These are phyloP conservation scores for Hypoxylon rickii DNA, from an alignment of 495 filamentous ascomycete species.

Conservation along the genomic window DNA sequence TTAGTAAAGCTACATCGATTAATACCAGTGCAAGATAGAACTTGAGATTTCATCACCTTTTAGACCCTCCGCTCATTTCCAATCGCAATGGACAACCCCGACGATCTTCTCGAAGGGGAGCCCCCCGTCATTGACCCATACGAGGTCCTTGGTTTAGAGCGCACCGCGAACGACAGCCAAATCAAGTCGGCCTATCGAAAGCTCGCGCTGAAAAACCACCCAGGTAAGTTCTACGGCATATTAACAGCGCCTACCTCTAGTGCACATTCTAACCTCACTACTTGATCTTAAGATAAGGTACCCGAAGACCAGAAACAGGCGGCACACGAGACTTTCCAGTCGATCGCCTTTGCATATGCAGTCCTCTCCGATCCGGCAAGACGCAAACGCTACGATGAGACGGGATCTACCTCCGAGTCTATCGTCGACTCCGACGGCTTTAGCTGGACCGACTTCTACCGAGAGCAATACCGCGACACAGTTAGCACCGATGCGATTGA, in stretches of 20 bases:
- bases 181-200: slow-evolving; percentile 87
- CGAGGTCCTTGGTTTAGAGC: slow-evolving; percentile 71
- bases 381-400: slow-evolving; percentile 83
- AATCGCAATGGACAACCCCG: slow-evolving; percentile 41
- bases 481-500: slow-evolving; percentile 71
- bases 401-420: slow-evolving; percentile 82
- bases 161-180: slow-evolving; percentile 67
- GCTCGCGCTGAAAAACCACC: slow-evolving; percentile 87
- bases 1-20: no score
- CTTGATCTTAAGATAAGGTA: slow-evolving; percentile 68
- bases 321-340: slow-evolving; percentile 81
- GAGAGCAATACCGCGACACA: slow-evolving; percentile 73
- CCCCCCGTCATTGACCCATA: slow-evolving; percentile 75
- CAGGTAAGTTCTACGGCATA: slow-evolving; percentile 65
- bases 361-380: slow-evolving; percentile 81
- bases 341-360: slow-evolving; percentile 90
- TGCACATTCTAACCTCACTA: slow-evolving; percentile 8
- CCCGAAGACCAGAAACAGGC: slow-evolving; percentile 61
- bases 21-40: neutral
- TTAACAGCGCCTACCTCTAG: slow-evolving; percentile 10
- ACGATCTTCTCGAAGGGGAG: slow-evolving; percentile 46
- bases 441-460: slow-evolving; percentile 88
- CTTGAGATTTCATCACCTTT: neutral
- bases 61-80: neutral
- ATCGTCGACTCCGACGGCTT: slow-evolving; percentile 74